Evolutionary conservation across 2,329 filamentous ascomycete genomes (phyloP).

Genomic region (Pseudocercospora macadamiae): DNA sequence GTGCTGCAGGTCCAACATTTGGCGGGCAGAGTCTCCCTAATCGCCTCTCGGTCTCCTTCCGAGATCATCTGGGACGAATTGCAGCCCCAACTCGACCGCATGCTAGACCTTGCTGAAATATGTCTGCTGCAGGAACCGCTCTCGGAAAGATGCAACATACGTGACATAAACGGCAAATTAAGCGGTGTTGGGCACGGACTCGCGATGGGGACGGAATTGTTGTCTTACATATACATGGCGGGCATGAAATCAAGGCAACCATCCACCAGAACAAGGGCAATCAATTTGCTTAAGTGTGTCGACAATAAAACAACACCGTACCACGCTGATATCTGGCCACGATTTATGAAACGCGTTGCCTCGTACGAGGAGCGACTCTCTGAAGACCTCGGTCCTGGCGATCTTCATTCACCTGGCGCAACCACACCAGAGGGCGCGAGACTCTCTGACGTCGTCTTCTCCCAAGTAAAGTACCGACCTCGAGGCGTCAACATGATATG

Average conservation of each 20-base stretch:
- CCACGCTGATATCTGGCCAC: not conserved
- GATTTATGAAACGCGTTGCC: not conserved
- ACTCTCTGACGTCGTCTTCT: slow-evolving; percentile 10
- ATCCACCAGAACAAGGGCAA: not conserved
- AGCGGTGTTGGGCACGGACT: slow-evolving; percentile 9
- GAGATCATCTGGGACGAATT: slow-evolving; percentile 6
- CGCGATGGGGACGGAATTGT: slow-evolving; percentile 11
- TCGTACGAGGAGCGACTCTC: not conserved
- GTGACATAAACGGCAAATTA: not conserved
- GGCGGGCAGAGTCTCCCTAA: not conserved
- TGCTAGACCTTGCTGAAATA: slow-evolving; percentile 11
- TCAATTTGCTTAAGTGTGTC: slow-evolving; percentile 2
- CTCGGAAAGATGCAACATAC: not conserved
- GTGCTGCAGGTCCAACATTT: slow-evolving; percentile 5
- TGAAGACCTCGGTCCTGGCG: not conserved
- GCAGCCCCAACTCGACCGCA: slow-evolving; percentile 5
- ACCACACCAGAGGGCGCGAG: slow-evolving; percentile 3
- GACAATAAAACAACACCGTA: slow-evolving; percentile 5
- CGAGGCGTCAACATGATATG: slow-evolving; percentile 13
- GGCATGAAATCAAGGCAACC: slow-evolving; percentile 8
- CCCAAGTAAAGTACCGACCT: slow-evolving; percentile 11
- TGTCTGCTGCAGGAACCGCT: slow-evolving; percentile 7
- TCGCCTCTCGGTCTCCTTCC: not conserved
- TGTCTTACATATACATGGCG: not conserved
- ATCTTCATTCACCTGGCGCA: not conserved